Conservation (phyloP, 2,329 filamentous ascomycete genomes). For the Microsporum audouinii region DNA sequence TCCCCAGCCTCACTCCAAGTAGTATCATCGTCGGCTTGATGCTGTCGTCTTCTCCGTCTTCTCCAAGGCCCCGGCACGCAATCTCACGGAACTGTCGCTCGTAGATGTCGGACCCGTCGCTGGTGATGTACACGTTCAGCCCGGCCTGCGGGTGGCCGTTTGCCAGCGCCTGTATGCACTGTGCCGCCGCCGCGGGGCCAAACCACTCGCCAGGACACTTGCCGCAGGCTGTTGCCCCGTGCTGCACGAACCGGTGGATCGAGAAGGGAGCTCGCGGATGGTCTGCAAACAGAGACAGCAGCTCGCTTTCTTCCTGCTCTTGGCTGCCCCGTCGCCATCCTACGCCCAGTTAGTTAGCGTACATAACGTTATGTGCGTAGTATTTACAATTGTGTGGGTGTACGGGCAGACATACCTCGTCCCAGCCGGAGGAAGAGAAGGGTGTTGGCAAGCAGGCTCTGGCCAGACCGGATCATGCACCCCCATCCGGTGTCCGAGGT, state of each 20-base stretch:
- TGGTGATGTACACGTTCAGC: conserved; percentile 76
- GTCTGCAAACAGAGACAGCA: conserved; percentile 79
- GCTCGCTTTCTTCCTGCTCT: conserved; percentile 50
- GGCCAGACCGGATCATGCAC: conserved; percentile 95
- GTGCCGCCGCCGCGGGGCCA: conserved; percentile 88
- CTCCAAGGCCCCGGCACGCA: conserved; percentile 33
- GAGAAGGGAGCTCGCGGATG: conserved; percentile 79
- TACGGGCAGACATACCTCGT: conserved; percentile 47
- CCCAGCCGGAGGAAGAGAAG: conserved; percentile 62
- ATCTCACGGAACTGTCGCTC: conserved; percentile 75
- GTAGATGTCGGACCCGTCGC: conserved; percentile 84
- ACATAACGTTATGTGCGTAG: background rate
- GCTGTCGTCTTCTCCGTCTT: conserved; percentile 31
- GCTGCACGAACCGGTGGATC: conserved; percentile 83
- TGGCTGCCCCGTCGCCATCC: conserved; percentile 63
- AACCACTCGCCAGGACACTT: conserved; percentile 98
- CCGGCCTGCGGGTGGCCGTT: conserved; percentile 50
- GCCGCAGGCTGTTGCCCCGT: conserved; percentile 75
- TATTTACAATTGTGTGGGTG: background rate
- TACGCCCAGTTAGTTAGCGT: conserved; percentile 17
- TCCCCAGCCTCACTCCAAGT: conserved; percentile 77
- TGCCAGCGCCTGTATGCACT: conserved; percentile 81
- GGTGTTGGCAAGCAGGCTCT: conserved; percentile 82
- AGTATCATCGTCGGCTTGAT: conserved; percentile 83
- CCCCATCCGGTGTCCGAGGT: conserved; percentile 94